Conservation (phyloP, 2,329 filamentous ascomycete species). For the Venturia aucupariae region DNA sequence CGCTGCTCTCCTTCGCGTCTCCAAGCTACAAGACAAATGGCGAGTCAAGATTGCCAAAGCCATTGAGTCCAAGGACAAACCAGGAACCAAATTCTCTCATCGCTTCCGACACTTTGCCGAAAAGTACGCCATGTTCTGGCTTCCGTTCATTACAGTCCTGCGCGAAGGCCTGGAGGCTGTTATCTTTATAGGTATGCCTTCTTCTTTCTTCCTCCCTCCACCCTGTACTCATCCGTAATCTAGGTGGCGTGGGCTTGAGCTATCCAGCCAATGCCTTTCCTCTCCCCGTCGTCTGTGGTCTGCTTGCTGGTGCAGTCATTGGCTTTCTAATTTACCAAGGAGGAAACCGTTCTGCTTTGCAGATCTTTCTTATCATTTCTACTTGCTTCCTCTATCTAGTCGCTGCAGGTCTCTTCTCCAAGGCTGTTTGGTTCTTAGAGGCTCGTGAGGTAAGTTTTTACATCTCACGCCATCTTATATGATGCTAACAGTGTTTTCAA, state of each 20-base stretch:
- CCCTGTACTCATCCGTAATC: background rate
- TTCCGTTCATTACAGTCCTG: conserved; percentile 82
- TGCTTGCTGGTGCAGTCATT: conserved; percentile 56
- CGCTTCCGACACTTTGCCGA: conserved; percentile 56
- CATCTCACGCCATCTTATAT: conserved; percentile 7
- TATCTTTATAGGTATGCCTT: conserved; percentile 52
- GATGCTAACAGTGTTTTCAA: conserved; percentile 19
- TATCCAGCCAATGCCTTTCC: conserved; percentile 69
- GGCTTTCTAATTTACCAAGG: conserved; percentile 73
- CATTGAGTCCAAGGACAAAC: conserved; percentile 46
- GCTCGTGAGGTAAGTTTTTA: conserved; percentile 37
- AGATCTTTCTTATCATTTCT: conserved; percentile 71
- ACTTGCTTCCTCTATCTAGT: conserved; percentile 81
- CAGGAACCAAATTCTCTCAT: conserved; percentile 27
- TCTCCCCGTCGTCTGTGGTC: conserved; percentile 62
- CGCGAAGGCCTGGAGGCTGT: conserved; percentile 80
- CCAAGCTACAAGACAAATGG: conserved; percentile 82
- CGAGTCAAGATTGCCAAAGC: conserved; percentile 68
- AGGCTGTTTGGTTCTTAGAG: conserved; percentile 66
- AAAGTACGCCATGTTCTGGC: conserved; percentile 76
- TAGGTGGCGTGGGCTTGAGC: conserved; percentile 67
- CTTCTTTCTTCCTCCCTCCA: background rate
- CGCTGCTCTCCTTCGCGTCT: conserved; percentile 67
- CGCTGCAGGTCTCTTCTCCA: conserved; percentile 72
- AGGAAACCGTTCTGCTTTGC: conserved; percentile 56